Base-by-base conservation (phyloP, 2,329 filamentous ascomycete genomes). In the Teratosphaeria pseudoeucalypti region DNA sequence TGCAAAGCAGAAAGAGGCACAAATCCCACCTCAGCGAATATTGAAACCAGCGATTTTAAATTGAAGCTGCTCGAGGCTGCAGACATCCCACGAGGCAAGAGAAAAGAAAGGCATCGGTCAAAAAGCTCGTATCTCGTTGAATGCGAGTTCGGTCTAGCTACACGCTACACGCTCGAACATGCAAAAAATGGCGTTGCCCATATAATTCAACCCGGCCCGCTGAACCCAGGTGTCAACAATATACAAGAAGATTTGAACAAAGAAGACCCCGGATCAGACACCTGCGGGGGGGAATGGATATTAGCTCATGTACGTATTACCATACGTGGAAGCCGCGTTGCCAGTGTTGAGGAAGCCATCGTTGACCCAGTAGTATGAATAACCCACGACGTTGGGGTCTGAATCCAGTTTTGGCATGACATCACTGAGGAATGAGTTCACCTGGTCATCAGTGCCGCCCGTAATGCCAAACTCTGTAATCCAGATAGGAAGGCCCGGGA, bases 401-500 rank as follows among this genome's bases (percentile, higher is more conserved):
- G 79, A 72, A 55, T 63, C 77, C 65, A 80, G 72, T 71, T 73
- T 79, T 2, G 73, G 71, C 66, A 79, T 76, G 64, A 82, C 76
- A 6, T 74, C 70, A 61, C 72, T 59, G 60, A 87, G 73, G 77
- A 85, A 85, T 39, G 62, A 62, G 63, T 71, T 58, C 54, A 72
- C 71, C 62, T 78, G 71, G 63, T 78, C 70, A 27, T 77, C 74
- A 57, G 72, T 62, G 54, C 65, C 73, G 60, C 77, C 79, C 37
- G 73, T 68, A 57, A 82, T 79, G 27, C 80, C 84, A 64, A 87
- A 87, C 77, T 88, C 85, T 59, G 83, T 86, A 59, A 87, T 74
- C 81, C 81, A 86, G 71, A 88, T 66, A n/a, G 72, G 71, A 58
- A 73, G 72, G 27, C 70, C 71, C 54, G 68, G 67, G n/a, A 74